A percentile compares a stretch with the other conserved stretches of the same genome.
Conservation (phyloP, 2,329 filamentous ascomycete species). For the Aureobasidium namibiae region DNA sequence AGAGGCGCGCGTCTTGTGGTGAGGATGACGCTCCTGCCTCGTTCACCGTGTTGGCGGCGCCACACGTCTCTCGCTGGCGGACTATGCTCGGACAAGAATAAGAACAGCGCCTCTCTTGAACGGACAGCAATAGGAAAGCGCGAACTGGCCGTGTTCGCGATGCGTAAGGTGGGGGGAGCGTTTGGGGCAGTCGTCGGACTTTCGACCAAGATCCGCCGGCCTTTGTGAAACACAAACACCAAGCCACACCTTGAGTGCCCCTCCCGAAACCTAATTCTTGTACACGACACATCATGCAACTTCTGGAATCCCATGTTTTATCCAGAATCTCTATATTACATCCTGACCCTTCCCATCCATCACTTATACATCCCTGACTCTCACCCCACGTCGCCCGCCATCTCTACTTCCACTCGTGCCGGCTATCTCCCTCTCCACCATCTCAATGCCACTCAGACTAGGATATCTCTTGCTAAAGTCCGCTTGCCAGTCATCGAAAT, state of each 20-base stretch:
- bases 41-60: background rate
- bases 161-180: background rate
- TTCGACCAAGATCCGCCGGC: background rate
- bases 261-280: background rate
- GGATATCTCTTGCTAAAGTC: slow-evolving; percentile 83
- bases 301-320: background rate
- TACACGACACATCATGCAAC: background rate
- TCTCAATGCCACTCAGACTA: slow-evolving; percentile 74
- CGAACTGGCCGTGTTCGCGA: background rate
- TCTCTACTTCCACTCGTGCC: slow-evolving; percentile 7
- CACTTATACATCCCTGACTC: slow-evolving; percentile 13
- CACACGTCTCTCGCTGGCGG: background rate
- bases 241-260: background rate
- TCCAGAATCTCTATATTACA: background rate
- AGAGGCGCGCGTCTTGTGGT: background rate
- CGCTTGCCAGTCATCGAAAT: slow-evolving; percentile 44
- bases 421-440: slow-evolving; percentile 54
- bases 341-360: background rate
- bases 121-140: background rate
- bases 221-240: background rate
- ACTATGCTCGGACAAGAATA: background rate
- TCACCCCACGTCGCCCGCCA: slow-evolving; percentile 10
- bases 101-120: background rate
- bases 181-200: background rate
- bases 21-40: background rate